Evolutionary conservation across 352 stramenopile species (phyloP).

Genomic region (Pseudoperonospora humuli): DNA sequence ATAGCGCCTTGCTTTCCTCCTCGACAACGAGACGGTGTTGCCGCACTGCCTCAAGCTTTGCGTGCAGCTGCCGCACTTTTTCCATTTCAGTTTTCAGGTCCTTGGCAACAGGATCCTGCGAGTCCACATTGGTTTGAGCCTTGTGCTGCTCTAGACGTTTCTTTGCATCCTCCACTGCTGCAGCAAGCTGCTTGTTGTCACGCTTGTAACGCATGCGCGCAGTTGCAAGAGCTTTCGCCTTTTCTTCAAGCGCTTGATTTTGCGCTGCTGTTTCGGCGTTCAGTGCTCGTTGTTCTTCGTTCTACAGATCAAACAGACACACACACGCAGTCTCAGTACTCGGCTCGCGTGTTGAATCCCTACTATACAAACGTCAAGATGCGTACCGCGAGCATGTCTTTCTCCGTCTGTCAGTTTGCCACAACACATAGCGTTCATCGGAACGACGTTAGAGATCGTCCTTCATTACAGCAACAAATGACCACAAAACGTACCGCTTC

Average conservation of each 20-base stretch:
- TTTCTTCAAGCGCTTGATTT: constrained; percentile 82
- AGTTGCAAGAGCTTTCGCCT: constrained; percentile 78
- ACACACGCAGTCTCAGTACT: not conserved
- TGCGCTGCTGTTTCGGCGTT: constrained; percentile 77
- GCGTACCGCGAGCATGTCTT: constrained; percentile 76
- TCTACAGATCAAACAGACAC: constrained; percentile 29
- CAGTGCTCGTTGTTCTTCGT: constrained; percentile 80
- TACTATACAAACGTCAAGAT: not conserved
- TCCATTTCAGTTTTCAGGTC: constrained; percentile 83
- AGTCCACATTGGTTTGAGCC: constrained; percentile 60
- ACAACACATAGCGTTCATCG: constrained; percentile 4
- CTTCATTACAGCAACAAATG: not conserved
- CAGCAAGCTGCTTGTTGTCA: constrained; percentile 75
- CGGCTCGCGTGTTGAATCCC: not conserved
- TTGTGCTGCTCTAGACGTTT: constrained; percentile 78
- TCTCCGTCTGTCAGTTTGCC: constrained; percentile 56
- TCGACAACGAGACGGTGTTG: constrained; percentile 81
- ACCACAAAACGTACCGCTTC: constrained; percentile 51
- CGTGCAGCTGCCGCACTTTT: constrained; percentile 73
- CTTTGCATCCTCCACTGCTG: constrained; percentile 72
- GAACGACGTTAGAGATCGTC: constrained; percentile 1
- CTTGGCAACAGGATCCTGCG: constrained; percentile 69
- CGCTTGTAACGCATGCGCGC: constrained; percentile 86
- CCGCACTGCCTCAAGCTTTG: constrained; percentile 77
- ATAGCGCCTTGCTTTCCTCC: constrained; percentile 85